A percentile compares a stretch with the other conserved stretches of the same genome.
phyloP scores from a whole-genome alignment of 2,329 filamentous ascomycete genomes.

The Sporothrix schenckii region DNA sequence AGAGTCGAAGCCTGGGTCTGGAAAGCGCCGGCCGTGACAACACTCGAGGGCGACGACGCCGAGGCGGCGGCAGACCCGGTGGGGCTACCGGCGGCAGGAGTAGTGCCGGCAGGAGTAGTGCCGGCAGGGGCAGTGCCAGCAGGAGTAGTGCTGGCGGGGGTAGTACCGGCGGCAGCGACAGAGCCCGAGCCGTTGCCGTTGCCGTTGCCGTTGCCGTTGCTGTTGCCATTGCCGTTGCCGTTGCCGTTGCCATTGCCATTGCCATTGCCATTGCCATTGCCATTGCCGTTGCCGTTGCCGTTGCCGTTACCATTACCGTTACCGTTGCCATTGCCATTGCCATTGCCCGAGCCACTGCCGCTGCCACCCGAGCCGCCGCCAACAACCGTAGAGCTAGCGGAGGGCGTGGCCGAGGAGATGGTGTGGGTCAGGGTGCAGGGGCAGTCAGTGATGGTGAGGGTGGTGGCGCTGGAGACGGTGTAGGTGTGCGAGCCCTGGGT shows the following conservation, averaged over 20 bases:
- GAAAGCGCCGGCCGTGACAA: slow-evolving; percentile 21
- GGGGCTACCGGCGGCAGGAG: neutral
- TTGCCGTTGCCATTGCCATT: neutral
- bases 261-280: neutral
- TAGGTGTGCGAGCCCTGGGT: slow-evolving; percentile 31
- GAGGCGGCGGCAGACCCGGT: neutral
- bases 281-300: neutral
- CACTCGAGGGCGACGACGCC: neutral
- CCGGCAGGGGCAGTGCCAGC: neutral
- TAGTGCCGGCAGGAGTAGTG: neutral
- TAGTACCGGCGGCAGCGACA: neutral
- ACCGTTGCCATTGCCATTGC: neutral
- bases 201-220: neutral
- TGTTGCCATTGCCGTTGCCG: neutral
- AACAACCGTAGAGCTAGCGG: slow-evolving; percentile 11
- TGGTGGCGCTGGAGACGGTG: slow-evolving; percentile 51
- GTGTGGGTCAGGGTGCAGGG: slow-evolving; percentile 63
- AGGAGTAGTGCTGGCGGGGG: neutral
- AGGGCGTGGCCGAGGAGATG: neutral
- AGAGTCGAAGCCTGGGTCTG: slow-evolving; percentile 23
- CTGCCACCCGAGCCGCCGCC: neutral
- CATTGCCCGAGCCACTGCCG: neutral
- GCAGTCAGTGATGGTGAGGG: slow-evolving; percentile 66
- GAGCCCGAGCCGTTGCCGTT: neutral
- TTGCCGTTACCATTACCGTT: neutral